Evolutionary conservation across 2,329 filamentous ascomycete species (phyloP), one percentile per base, ranked within the genome.

Genomic region (Chlorencoelia australis): DNA sequence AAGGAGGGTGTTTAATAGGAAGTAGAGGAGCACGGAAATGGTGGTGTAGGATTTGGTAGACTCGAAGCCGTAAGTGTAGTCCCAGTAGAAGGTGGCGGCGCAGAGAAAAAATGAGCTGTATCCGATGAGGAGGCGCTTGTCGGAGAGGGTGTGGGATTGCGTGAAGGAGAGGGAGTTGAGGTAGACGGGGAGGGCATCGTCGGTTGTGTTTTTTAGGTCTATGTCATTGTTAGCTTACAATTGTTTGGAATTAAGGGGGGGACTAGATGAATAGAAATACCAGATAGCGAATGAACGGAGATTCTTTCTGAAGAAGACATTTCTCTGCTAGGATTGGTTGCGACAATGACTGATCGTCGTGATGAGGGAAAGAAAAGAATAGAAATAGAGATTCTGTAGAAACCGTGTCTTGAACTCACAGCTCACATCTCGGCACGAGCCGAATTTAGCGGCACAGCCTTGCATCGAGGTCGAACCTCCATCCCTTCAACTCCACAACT

Each of bases 191-290:
- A 98, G 79, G 39, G 88, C 86, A 64, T 98, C 91, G 65, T 98
- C 91, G 48, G 84, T 86, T 25, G 88, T 93, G 66, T 91, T 94
- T 64, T 96, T 96, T 46, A 98, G 80, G 59, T 96, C 91, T 94
- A 57, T 24, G 11, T 9, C 9, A 2, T 15, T 18, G 28, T 50
- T 43, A 45, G 41, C 26, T 40, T 14, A 14, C 29, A 25, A 11
- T 30, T 24, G 20, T 11, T 13, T 15, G n/a, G 30, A 14, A 37
- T 11, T 32, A 14, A 20, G 30, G 20, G 27, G 27, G 26, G 22
- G 18, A n/a, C 11, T 15, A 14, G 26, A 18, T 4, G 8, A 13
- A 40, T 44, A 9, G 51, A 55, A 15, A 21, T 19, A 33, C 18
- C 36, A 38, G 40, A 21, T 10, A 40, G 33, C 19, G 37, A 40